Conservation (phyloP, 1,284 basidiomycete genomes). For the Takashimella koratensis region DNA sequence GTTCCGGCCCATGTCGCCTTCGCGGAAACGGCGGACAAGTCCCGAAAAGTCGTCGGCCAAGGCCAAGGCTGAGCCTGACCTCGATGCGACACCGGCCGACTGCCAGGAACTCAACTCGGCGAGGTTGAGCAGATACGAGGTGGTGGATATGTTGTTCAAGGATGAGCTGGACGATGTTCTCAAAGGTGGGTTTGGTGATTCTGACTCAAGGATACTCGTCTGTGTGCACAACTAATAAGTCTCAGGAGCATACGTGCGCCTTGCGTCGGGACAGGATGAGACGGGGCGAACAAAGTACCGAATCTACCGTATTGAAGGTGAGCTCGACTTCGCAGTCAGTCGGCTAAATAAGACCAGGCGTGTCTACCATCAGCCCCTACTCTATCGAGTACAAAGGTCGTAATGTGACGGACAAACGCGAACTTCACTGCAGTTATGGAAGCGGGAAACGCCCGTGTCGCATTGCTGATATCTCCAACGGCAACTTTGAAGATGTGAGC, state of each 20-base stretch:
- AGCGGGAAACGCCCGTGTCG: conserved; percentile 57
- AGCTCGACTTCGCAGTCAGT: too few species aligned
- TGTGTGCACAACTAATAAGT: background rate
- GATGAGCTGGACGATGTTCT: conserved; percentile 29
- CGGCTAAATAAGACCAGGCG: too few species aligned
- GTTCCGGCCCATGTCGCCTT: conserved; percentile 46
- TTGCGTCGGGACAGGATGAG: conserved; percentile 58
- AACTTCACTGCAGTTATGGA: conserved; percentile 68
- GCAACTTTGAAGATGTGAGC: conserved; percentile 58
- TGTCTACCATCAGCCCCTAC: too few species aligned
- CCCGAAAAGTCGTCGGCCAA: conserved; percentile 55
- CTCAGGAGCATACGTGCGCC: conserved; percentile 73
- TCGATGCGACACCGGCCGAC: conserved; percentile 60
- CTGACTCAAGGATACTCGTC: background rate
- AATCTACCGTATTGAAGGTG: conserved; percentile 66
- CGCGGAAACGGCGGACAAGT: conserved; percentile 52
- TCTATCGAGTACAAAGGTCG: conserved; percentile 61
- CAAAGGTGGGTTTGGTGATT: conserved; percentile 14
- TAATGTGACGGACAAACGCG: conserved; percentile 55
- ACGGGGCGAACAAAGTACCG: conserved; percentile 67
- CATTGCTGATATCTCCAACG: conserved; percentile 81
- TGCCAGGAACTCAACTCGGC: conserved; percentile 64
- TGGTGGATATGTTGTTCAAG: conserved; percentile 53
- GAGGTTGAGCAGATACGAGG: conserved; percentile 74
- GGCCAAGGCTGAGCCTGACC: conserved; percentile 58